Percentiles rank a stretch among this genome's conserved stretches.
phyloP scores from a whole-genome alignment of 2,329 filamentous ascomycete genomes.

The Fusarium verrucosum region DNA sequence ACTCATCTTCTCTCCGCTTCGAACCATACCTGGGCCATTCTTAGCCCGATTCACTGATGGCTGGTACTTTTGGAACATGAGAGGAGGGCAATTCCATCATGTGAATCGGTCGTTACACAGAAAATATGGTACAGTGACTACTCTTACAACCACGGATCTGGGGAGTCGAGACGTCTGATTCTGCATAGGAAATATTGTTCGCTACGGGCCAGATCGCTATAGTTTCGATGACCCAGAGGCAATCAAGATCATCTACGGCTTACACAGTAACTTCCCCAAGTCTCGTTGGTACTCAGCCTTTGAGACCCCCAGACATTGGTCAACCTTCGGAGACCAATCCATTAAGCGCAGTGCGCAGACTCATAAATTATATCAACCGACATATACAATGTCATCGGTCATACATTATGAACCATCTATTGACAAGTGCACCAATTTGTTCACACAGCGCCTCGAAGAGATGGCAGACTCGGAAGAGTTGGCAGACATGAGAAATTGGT shows the following conservation, averaged over 20 bases:
- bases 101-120: slow-evolving; percentile 45
- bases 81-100: slow-evolving; percentile 42
- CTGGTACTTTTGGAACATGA: slow-evolving; percentile 45
- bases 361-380: slow-evolving; percentile 43
- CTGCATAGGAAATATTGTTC: slow-evolving; percentile 48
- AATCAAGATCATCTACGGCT: slow-evolving; percentile 49
- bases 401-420: slow-evolving; percentile 49
- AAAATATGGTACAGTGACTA: slow-evolving; percentile 39
- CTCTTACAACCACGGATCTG: not conserved
- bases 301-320: slow-evolving; percentile 36
- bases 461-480: slow-evolving; percentile 27
- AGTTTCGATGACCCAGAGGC: slow-evolving; percentile 55
- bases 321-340: slow-evolving; percentile 46
- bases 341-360: slow-evolving; percentile 42
- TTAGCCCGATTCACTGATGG: slow-evolving; percentile 42
- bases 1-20: slow-evolving; percentile 36
- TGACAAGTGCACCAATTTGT: slow-evolving; percentile 45
- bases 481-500: slow-evolving; percentile 48
- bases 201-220: slow-evolving; percentile 59
- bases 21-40: slow-evolving; percentile 42
- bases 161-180: not conserved
- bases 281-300: slow-evolving; percentile 48
- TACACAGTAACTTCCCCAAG: slow-evolving; percentile 47
- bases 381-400: slow-evolving; percentile 48
- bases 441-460: slow-evolving; percentile 44